Conservation (phyloP, 768 basidiomycete species). For the Termitomyces sp. region DNA sequence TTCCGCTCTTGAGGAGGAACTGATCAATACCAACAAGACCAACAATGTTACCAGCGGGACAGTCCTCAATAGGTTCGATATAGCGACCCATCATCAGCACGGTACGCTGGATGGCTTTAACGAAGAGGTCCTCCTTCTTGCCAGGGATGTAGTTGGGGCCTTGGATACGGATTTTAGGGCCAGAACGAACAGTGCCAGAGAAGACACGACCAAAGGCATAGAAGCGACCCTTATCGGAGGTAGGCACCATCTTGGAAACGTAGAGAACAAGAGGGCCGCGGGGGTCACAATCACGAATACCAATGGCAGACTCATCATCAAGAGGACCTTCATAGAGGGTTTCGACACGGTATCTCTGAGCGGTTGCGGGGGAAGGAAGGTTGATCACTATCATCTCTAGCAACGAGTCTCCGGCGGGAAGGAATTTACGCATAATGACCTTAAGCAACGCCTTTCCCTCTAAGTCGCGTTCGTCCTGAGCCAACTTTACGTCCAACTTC, state of each 20-base stretch:
- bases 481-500: constrained; percentile 92
- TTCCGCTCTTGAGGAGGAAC: constrained; percentile 99
- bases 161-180: constrained; percentile 99
- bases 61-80: constrained; percentile 98
- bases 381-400: constrained; percentile 99
- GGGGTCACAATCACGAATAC: constrained; percentile 97
- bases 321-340: constrained; percentile 99
- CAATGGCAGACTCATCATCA: constrained; percentile 99
- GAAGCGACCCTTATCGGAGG: constrained; percentile 99
- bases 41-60: constrained; percentile 96
- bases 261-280: constrained; percentile 95
- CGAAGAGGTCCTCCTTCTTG: constrained; percentile 96
- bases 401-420: constrained; percentile 97
- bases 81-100: constrained; percentile 99
- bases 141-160: constrained; percentile 98
- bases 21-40: constrained; percentile 99
- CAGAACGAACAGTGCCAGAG: constrained; percentile 94
- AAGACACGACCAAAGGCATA: constrained; percentile 99
- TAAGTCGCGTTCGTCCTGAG: constrained; percentile 82
- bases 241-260: constrained; percentile 99
- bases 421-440: constrained; percentile 98
- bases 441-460: constrained; percentile 97
- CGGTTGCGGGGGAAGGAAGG: constrained; percentile 94
- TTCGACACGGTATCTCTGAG: constrained; percentile 98
- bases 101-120: constrained; percentile 98